phyloP scores from a whole-genome alignment of 1,139 yeast species.

The Blastobotrys raffinosifermentans region DNA sequence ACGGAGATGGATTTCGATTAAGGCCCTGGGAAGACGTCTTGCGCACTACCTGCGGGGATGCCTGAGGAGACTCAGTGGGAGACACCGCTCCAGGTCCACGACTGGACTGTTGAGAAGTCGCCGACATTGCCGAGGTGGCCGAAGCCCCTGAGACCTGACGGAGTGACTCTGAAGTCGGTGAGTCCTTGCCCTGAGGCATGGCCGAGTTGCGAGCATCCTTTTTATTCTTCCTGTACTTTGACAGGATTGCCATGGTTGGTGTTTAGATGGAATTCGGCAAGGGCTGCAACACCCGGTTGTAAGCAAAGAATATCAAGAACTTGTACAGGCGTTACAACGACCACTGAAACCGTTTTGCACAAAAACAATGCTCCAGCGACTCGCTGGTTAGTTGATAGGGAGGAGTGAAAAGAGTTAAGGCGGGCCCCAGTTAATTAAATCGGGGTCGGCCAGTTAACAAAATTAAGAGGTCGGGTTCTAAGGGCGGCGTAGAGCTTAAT shows the following conservation, averaged over 20 bases:
- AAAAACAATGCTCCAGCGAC: too few relatives aligned
- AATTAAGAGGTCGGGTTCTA: too few relatives aligned
- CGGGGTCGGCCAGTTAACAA: too few relatives aligned
- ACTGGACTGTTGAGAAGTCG: conserved; percentile 3
- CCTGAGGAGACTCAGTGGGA: conserved; percentile 10
- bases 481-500: too few relatives aligned
- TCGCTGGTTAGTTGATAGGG: too few relatives aligned
- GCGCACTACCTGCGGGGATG: conserved; percentile 3
- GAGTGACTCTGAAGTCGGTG: conserved; percentile 9
- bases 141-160: conserved; percentile 6
- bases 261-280: too few relatives aligned
- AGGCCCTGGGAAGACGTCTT: neutral
- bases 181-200: conserved; percentile 11
- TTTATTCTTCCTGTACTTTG: conserved; percentile 23
- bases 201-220: conserved; percentile 25
- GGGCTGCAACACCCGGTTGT: too few relatives aligned
- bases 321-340: too few relatives aligned
- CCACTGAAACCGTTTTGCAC: too few relatives aligned
- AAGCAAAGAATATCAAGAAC: too few relatives aligned
- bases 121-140: conserved; percentile 8
- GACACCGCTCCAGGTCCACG: conserved; percentile 10
- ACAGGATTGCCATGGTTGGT: conserved; percentile 28
- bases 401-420: too few relatives aligned
- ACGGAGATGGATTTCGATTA: neutral
- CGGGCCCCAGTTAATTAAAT: too few relatives aligned